A percentile compares a stretch with the other conserved stretches of the same genome.
phyloP scores from a whole-genome alignment of 257 asterid species.

The Plectranthus barbatus region DNA sequence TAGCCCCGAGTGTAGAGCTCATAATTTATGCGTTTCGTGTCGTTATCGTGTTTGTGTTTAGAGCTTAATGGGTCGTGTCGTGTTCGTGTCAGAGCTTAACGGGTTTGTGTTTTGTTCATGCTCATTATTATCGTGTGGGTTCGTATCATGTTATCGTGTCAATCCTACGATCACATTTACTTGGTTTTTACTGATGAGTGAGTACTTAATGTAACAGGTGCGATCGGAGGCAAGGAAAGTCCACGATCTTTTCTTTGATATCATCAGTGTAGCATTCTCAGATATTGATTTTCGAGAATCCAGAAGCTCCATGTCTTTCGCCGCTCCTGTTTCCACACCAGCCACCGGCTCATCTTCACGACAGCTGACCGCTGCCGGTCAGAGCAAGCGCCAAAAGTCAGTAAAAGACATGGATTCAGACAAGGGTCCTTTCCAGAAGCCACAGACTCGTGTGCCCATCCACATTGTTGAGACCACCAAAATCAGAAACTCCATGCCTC shows the following conservation, averaged over 20 bases:
- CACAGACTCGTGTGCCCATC: constrained; percentile 44
- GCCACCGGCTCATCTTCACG: constrained; percentile 54
- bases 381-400: constrained; percentile 50
- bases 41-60: too few species aligned
- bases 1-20: too few species aligned
- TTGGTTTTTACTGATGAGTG: not conserved
- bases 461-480: constrained; percentile 40
- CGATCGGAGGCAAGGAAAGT: constrained; percentile 87
- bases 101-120: too few species aligned
- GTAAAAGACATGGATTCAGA: constrained; percentile 50
- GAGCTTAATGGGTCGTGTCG: too few species aligned
- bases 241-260: constrained; percentile 92
- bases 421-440: constrained; percentile 49
- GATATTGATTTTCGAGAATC: constrained; percentile 85
- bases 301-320: constrained; percentile 55
- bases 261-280: constrained; percentile 70
- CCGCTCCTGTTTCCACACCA: constrained; percentile 32
- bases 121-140: too few species aligned
- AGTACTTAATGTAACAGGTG: constrained; percentile 46
- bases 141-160: too few species aligned
- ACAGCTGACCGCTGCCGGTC: constrained; percentile 36
- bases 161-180: not conserved
- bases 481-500: constrained; percentile 29
- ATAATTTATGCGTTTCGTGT: too few species aligned
- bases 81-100: too few species aligned